phyloP scores from a whole-genome alignment of 371 early-diverging fungal species.

The Modicella reniformis region DNA sequence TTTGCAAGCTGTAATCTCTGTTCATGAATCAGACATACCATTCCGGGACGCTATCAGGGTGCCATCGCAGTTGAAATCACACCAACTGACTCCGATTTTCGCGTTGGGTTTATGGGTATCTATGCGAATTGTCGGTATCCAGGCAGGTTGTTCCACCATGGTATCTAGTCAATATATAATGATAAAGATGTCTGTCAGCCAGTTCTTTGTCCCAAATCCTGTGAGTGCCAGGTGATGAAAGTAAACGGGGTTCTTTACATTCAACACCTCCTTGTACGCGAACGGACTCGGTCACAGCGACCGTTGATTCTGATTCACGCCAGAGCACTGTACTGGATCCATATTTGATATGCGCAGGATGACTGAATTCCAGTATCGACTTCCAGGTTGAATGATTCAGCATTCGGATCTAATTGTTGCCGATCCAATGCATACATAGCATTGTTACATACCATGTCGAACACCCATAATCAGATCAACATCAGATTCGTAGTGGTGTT shows the following conservation, averaged over 20 bases:
- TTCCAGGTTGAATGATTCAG: conserved; percentile 46
- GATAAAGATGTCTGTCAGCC: background rate
- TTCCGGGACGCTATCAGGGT: conserved; percentile 46
- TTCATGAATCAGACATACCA: conserved; percentile 21
- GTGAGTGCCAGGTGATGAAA: background rate
- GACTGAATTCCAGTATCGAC: conserved; percentile 31
- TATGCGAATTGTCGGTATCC: conserved; percentile 34
- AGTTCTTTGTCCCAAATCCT: background rate
- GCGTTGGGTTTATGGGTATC: conserved; percentile 51
- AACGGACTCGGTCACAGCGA: conserved; percentile 21
- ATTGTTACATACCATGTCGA: too few relatives aligned
- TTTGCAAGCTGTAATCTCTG: too few relatives aligned
- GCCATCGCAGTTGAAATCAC: conserved; percentile 52
- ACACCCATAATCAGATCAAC: too few relatives aligned
- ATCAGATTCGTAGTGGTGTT: too few relatives aligned
- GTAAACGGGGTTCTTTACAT: conserved; percentile 20
- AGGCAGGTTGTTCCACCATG: conserved; percentile 43
- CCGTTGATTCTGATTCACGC: conserved; percentile 49
- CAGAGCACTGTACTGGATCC: conserved; percentile 42
- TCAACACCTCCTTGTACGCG: conserved; percentile 38
- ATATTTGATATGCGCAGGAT: conserved; percentile 37
- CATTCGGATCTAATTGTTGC: conserved; percentile 33
- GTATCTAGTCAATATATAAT: conserved; percentile 16
- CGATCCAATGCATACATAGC: background rate
- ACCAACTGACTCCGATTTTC: conserved; percentile 51